A percentile compares a stretch with the other conserved stretches of the same genome.
phyloP scores from a whole-genome alignment of 2,329 filamentous ascomycete genomes.

The Colletotrichum sp. region DNA sequence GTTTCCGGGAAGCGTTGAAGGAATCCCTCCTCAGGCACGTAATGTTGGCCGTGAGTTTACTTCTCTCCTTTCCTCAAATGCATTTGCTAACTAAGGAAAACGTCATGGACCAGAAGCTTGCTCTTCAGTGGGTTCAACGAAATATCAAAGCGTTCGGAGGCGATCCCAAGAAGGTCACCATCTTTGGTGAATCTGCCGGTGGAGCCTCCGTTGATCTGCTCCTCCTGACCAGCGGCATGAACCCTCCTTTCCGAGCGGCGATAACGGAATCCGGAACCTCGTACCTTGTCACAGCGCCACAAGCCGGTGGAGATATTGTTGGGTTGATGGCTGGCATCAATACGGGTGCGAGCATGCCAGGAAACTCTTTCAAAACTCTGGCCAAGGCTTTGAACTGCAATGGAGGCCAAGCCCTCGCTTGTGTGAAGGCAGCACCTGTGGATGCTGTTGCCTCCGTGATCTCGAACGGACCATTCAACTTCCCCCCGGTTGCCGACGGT shows the following conservation, averaged over 20 bases:
- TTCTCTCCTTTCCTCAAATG: background rate
- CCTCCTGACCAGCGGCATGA: background rate
- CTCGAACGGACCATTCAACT: background rate
- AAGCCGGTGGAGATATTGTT: background rate
- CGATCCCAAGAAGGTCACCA: constrained; percentile 24
- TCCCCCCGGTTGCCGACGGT: background rate
- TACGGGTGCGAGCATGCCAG: background rate
- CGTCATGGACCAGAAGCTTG: constrained; percentile 32
- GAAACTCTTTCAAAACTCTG: background rate
- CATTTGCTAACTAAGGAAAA: background rate
- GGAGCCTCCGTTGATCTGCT: background rate
- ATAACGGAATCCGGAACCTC: background rate
- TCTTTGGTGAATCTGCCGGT: background rate
- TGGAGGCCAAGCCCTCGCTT: background rate
- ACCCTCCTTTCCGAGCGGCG: background rate
- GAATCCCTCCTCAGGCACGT: background rate
- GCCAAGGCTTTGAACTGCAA: background rate
- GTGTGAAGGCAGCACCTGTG: background rate
- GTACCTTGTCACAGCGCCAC: background rate
- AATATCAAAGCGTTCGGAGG: constrained; percentile 40
- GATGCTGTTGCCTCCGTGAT: background rate
- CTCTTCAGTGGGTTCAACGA: constrained; percentile 36
- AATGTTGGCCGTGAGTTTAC: background rate
- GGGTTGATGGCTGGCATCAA: background rate
- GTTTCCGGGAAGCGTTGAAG: background rate